Evolutionary conservation across 2,329 filamentous ascomycete species (phyloP).

Genomic region (Trichoderma cornu-damae): DNA sequence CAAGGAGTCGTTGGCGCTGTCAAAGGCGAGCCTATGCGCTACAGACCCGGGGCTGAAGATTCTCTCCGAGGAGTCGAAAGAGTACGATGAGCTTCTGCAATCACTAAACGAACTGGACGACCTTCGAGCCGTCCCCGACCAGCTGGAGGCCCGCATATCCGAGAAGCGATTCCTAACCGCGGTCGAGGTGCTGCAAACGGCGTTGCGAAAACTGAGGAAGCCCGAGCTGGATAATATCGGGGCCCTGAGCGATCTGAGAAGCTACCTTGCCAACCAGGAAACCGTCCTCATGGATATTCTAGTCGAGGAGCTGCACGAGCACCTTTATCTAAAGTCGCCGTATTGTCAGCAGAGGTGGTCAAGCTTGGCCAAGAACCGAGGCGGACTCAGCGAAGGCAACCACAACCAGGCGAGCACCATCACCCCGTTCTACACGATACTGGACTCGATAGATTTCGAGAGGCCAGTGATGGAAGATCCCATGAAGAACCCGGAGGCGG

Average conservation of each 20-base stretch:
- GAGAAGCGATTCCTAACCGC: conserved; percentile 93
- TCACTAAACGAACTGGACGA: conserved; percentile 81
- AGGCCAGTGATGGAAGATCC: conserved; percentile 73
- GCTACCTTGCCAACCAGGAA: conserved; percentile 91
- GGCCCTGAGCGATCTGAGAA: conserved; percentile 76
- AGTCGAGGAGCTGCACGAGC: conserved; percentile 95
- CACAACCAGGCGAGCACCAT: conserved; percentile 44
- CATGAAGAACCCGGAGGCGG: conserved; percentile 86
- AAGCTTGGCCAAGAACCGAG: conserved; percentile 64
- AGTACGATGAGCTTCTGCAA: conserved; percentile 84
- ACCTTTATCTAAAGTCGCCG: conserved; percentile 94
- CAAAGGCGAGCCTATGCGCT: conserved; percentile 74
- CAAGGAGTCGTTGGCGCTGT: conserved; percentile 74
- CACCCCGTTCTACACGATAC: conserved; percentile 52
- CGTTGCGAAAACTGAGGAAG: conserved; percentile 73
- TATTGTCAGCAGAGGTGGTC: conserved; percentile 98
- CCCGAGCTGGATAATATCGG: conserved; percentile 90
- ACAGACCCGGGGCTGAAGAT: conserved; percentile 90
- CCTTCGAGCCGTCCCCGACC: conserved; percentile 81
- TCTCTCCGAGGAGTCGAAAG: conserved; percentile 78
- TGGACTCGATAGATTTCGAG: conserved; percentile 58
- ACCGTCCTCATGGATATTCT: conserved; percentile 86
- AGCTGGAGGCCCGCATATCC: conserved; percentile 88
- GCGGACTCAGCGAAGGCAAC: conserved; percentile 43
- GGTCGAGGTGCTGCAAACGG: conserved; percentile 86